Conservation (phyloP, 352 stramenopile genomes). For the Pythium volutum region DNA sequence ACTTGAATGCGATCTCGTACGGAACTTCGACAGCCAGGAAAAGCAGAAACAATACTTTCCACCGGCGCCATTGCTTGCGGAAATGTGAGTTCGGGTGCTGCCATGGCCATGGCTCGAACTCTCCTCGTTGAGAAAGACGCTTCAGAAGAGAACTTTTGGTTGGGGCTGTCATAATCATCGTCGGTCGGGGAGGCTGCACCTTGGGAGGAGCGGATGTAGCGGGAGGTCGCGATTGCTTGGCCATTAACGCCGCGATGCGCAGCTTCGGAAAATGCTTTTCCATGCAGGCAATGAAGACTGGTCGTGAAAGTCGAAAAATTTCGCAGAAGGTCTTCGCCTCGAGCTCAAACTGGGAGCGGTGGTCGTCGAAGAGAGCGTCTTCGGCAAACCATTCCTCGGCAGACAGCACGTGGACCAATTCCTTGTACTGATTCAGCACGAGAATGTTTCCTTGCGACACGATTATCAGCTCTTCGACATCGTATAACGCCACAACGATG, state of each 20-base stretch:
- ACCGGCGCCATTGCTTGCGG: slow-evolving; percentile 15
- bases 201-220: not conserved
- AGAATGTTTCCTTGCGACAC: slow-evolving; percentile 21
- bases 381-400: slow-evolving; percentile 21
- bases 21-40: slow-evolving; percentile 22
- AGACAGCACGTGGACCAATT: not conserved
- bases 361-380: slow-evolving; percentile 22
- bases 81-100: slow-evolving; percentile 9
- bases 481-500: slow-evolving; percentile 12
- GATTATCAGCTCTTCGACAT: slow-evolving; percentile 26
- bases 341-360: slow-evolving; percentile 14
- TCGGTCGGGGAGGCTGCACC: not conserved
- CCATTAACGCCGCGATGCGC: slow-evolving; percentile 42
- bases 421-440: slow-evolving; percentile 19
- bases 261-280: slow-evolving; percentile 54
- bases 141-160: not conserved
- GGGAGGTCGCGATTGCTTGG: slow-evolving; percentile 10
- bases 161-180: not conserved
- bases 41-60: slow-evolving; percentile 13
- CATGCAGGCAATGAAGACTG: slow-evolving; percentile 26
- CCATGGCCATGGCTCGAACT: slow-evolving; percentile 3
- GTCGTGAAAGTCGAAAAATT: slow-evolving; percentile 13
- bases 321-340: slow-evolving; percentile 27
- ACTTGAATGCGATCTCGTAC: slow-evolving; percentile 23
- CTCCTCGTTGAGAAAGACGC: not conserved